Base-by-base conservation (phyloP, 2,329 filamentous ascomycete genomes). In the Didymella segeticola region DNA sequence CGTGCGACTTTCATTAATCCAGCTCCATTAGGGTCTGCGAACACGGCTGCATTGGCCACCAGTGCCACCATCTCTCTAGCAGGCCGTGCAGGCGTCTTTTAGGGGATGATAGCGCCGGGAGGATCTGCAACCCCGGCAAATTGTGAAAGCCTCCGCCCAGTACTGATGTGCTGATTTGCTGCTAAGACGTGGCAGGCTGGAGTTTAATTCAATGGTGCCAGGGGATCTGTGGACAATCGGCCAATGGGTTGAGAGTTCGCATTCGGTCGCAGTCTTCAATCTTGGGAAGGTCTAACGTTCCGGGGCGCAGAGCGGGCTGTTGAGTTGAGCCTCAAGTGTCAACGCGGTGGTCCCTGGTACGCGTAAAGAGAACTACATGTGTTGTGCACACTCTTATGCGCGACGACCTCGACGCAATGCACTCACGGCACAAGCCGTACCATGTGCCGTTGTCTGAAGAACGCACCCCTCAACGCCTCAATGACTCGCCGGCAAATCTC, bases 1-100 rank as follows among this genome's bases (percentile, higher is more conserved):
- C 54, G 33, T 49, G 42, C 48, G 54, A 53, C 53, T 53, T 49
- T 57, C 54, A 57, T 57, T 49, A 53, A 46, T 29, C 19, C 47
- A 47, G 43, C 49, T 39, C 51, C 45, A 45, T 54, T 49, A 30
- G 46, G 39, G 38, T 22, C 38, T 54, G 33, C 41, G 41, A 46
- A 49, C 51, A 54, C 39, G 39, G 43, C 53, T 48, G 48, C 47
- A 52, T 38, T 38, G 48, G 48, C 53, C 53, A 56, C 15, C 47
- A 22, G 22, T 45, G n/a, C n/a, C n/a, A n/a, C n/a, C n/a, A n/a
- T n/a, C n/a, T n/a, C n/a, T n/a, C n/a, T n/a, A n/a, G n/a, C n/a
- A n/a, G n/a, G n/a, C 42, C 49, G 34, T 23, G 34, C 41, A 48
- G 17, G 47, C 41, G 36, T 41, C 15, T 22, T 47, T 50, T 47